These are phyloP conservation scores for Globisporangium rhizosaccharum DNA, from an alignment of 352 stramenopile genomes.

Conservation along the genomic window DNA sequence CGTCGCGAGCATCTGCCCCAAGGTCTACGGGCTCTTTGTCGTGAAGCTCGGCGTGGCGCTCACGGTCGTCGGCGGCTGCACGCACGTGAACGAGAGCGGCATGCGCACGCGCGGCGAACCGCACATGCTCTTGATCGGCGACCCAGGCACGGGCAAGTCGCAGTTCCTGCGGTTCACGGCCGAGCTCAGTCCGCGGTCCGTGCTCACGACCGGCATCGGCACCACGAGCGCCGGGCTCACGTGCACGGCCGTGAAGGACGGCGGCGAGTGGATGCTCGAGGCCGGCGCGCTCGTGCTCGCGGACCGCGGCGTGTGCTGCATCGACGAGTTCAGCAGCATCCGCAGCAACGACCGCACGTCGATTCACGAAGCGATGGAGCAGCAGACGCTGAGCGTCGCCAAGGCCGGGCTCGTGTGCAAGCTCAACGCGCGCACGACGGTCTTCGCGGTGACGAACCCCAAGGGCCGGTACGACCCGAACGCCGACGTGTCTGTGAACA, in stretches of 20 bases:
- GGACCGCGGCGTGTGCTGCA: slow-evolving; percentile 92
- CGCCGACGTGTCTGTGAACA: slow-evolving; percentile 91
- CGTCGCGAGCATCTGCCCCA: slow-evolving; percentile 90
- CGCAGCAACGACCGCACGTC: slow-evolving; percentile 89
- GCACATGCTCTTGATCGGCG: slow-evolving; percentile 83
- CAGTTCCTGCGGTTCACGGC: slow-evolving; percentile 96
- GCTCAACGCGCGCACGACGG: slow-evolving; percentile 92
- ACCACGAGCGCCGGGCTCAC: slow-evolving; percentile 96
- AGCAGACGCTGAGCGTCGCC: slow-evolving; percentile 95
- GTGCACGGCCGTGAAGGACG: slow-evolving; percentile 95
- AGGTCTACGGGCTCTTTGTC: slow-evolving; percentile 91
- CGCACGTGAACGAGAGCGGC: slow-evolving; percentile 54
- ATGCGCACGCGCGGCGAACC: slow-evolving; percentile 81
- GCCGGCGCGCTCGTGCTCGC: slow-evolving; percentile 92
- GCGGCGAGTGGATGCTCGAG: slow-evolving; percentile 95
- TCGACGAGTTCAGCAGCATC: slow-evolving; percentile 98
- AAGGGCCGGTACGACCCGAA: slow-evolving; percentile 85
- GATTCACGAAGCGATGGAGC: slow-evolving; percentile 98
- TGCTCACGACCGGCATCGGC: slow-evolving; percentile 95
- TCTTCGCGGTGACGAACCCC: slow-evolving; percentile 96
- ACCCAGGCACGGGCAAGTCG: slow-evolving; percentile 87
- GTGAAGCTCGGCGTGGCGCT: slow-evolving; percentile 92
- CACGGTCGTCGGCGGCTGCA: slow-evolving; percentile 90
- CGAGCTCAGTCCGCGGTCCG: slow-evolving; percentile 90
- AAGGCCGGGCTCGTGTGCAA: slow-evolving; percentile 98